Percentiles rank a stretch among this genome's conserved stretches.
Conservation (phyloP, 768 basidiomycete genomes). For the Lactifluus volemus region DNA sequence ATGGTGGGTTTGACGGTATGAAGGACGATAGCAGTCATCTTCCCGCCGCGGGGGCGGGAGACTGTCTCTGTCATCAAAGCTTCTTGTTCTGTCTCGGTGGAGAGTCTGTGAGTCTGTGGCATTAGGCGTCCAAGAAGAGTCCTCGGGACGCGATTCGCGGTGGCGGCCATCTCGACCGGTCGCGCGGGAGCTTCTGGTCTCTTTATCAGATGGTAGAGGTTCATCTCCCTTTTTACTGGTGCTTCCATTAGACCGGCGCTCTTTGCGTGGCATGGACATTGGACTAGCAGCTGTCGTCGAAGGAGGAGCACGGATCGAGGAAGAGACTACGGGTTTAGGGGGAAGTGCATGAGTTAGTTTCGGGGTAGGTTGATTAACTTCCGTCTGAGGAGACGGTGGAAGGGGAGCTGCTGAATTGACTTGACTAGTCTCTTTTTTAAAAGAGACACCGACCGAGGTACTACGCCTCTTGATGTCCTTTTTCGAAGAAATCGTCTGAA, state of each 20-base stretch:
- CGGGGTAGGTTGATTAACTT: slow-evolving; percentile 1
- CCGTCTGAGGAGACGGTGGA: slow-evolving; percentile 12
- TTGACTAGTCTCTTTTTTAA: slow-evolving; percentile 2
- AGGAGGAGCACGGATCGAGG: slow-evolving; percentile 15
- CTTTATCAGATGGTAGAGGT: slow-evolving; percentile 4
- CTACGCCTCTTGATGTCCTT: slow-evolving; percentile 5
- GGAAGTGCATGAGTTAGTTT: slow-evolving; percentile 18
- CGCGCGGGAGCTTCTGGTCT: slow-evolving; percentile 9
- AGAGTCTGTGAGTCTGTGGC: slow-evolving; percentile 9
- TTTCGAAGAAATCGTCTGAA: neutral
- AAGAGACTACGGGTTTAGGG: slow-evolving; percentile 17
- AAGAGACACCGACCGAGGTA: neutral
- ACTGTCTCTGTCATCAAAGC: slow-evolving; percentile 9
- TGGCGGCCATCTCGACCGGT: slow-evolving; percentile 1
- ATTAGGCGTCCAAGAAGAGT: slow-evolving; percentile 15
- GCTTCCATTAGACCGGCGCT: slow-evolving; percentile 17
- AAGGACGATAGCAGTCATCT: slow-evolving; percentile 12
- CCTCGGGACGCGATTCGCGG: slow-evolving; percentile 9
- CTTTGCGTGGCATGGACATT: slow-evolving; percentile 20
- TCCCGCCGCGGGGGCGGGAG: slow-evolving; percentile 3
- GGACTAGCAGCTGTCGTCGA: slow-evolving; percentile 21
- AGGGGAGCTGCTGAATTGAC: neutral
- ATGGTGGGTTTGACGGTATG: neutral
- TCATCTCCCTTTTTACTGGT: slow-evolving; percentile 10
- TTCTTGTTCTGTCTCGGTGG: slow-evolving; percentile 5